phyloP scores from a whole-genome alignment of 176 grass and related monocot species.

The sorghum (Sorghum bicolor) region Sorghum_bicolor_NCBIv3 NC_012870.2:72538501-72539000 shows the following conservation, averaged over 20 bases:
- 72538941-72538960: not conserved
- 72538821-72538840: not conserved
- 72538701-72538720: not conserved
- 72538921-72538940: not conserved
- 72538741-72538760: conserved; percentile 10
- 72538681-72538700: too few relatives aligned
- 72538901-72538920: conserved; percentile 11
- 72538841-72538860: not conserved
- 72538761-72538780: conserved; percentile 21
- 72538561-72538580: conserved; percentile 11
- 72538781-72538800: not conserved
- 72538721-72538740: conserved; percentile 24
- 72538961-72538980: conserved; percentile 26
- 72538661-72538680: not conserved
- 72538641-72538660: not conserved
- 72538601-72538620: not conserved
- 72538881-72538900: conserved; percentile 13
- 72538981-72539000: conserved; percentile 16
- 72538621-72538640: not conserved
- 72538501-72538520: not conserved
- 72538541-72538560: not conserved
- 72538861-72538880: not conserved
- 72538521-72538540: not conserved
- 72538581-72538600: not conserved
- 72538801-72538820: not conserved